Conservation (phyloP, 306 rosid species). For the Boehmeria nivea region DNA sequence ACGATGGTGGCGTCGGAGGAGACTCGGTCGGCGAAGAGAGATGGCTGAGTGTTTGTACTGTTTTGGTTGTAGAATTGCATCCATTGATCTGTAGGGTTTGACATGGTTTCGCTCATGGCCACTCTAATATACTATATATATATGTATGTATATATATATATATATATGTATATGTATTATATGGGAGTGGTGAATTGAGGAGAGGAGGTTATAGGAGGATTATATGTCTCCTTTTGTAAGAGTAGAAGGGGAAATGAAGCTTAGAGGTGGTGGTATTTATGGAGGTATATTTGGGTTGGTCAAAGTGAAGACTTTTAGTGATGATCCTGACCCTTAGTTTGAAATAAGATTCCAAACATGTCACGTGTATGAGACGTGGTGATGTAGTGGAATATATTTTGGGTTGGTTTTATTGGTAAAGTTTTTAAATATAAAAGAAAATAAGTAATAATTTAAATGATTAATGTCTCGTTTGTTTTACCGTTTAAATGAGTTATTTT, state of each 20-base stretch:
- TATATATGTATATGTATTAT: too few relatives aligned
- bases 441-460: too few relatives aligned
- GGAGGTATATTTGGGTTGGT: slow-evolving; percentile 15
- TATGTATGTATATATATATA: not conserved
- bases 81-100: slow-evolving; percentile 53
- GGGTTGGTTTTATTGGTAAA: too few relatives aligned
- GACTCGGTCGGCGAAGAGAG: slow-evolving; percentile 19
- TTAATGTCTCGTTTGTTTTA: too few relatives aligned
- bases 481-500: too few relatives aligned
- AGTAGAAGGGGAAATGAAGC: slow-evolving; percentile 27
- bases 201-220: too few relatives aligned
- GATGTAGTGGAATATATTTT: not conserved
- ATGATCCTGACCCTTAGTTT: slow-evolving; percentile 24
- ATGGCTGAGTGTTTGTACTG: slow-evolving; percentile 12
- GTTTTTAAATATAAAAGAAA: too few relatives aligned
- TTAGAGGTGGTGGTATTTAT: slow-evolving; percentile 18
- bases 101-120: slow-evolving; percentile 61
- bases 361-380: slow-evolving; percentile 14
- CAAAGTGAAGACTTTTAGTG: slow-evolving; percentile 25
- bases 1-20: slow-evolving; percentile 26
- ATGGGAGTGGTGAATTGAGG: too few relatives aligned
- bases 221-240: slow-evolving; percentile 19
- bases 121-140: too few relatives aligned
- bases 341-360: slow-evolving; percentile 3
- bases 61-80: slow-evolving; percentile 51